Evolutionary conservation across 176 grass and related monocot species (phyloP).

Genomic region (Pharus latifolius): DNA sequence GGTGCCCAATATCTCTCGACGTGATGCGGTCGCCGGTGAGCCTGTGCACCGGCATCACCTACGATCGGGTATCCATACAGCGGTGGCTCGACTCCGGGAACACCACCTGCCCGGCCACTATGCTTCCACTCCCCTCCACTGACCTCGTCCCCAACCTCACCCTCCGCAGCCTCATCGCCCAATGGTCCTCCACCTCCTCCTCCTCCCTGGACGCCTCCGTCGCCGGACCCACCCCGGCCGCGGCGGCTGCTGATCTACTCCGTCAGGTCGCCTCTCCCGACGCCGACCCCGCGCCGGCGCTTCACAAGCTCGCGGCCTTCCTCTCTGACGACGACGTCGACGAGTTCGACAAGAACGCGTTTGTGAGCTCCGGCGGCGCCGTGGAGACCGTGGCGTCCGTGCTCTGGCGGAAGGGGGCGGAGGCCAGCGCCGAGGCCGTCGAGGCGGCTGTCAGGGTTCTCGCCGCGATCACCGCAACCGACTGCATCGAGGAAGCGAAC

Average conservation of each 20-base stretch:
- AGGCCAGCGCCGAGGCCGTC: neutral
- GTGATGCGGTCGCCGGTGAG: conserved; percentile 87
- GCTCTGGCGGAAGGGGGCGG: neutral
- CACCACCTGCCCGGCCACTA: conserved; percentile 68
- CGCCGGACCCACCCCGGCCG: neutral
- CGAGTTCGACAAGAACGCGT: conserved; percentile 64
- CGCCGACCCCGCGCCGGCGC: conserved; percentile 16
- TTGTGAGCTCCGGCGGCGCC: conserved; percentile 28
- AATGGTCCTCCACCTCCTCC: conserved; percentile 42
- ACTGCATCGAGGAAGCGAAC: conserved; percentile 45
- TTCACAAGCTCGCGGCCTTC: conserved; percentile 43
- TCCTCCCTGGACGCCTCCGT: conserved; percentile 11
- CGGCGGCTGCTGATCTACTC: conserved; percentile 9
- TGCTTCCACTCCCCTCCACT: conserved; percentile 55
- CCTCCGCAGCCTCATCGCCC: conserved; percentile 51
- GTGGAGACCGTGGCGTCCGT: conserved; percentile 24
- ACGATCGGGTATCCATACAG: conserved; percentile 74
- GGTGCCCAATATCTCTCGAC: conserved; percentile 83
- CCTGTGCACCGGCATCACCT: conserved; percentile 86
- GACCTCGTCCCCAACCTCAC: conserved; percentile 60
- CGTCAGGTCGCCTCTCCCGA: conserved; percentile 3
- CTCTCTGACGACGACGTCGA: conserved; percentile 53
- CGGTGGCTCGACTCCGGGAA: conserved; percentile 79
- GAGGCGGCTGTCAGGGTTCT: conserved; percentile 47
- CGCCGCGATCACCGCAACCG: conserved; percentile 31